phyloP scores from a whole-genome alignment of 768 basidiomycete species.

The Suillus subluteus region DNA sequence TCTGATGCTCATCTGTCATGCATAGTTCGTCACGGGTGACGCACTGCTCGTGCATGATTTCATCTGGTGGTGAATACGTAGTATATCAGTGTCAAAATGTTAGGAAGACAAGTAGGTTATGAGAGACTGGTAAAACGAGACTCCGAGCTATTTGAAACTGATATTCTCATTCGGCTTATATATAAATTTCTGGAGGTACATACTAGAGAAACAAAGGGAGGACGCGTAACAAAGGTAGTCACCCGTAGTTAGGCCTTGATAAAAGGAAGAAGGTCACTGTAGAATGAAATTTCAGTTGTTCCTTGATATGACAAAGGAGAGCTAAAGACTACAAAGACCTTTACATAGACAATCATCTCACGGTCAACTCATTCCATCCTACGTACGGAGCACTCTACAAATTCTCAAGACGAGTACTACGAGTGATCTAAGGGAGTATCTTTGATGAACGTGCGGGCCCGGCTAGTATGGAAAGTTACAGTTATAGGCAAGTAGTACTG shows the following conservation, averaged over 20 bases:
- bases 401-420: neutral
- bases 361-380: neutral
- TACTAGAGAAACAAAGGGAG: neutral
- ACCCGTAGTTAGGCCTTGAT: neutral
- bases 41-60: neutral
- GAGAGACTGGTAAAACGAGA: neutral
- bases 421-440: neutral
- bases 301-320: too few relatives aligned
- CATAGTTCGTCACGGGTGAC: too few relatives aligned
- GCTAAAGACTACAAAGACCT: neutral
- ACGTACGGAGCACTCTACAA: neutral
- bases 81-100: neutral
- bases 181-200: neutral
- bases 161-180: neutral
- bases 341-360: neutral
- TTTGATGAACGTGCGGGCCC: neutral
- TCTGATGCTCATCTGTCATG: neutral
- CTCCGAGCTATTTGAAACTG: neutral
- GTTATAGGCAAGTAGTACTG: neutral
- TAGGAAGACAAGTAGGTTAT: neutral
- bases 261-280: neutral
- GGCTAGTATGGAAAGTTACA: neutral
- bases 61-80: neutral
- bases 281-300: too few relatives aligned
- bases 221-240: neutral